Evolutionary conservation across 495 filamentous ascomycete species (phyloP).

Genomic region (Penicillium paxilli): DNA sequence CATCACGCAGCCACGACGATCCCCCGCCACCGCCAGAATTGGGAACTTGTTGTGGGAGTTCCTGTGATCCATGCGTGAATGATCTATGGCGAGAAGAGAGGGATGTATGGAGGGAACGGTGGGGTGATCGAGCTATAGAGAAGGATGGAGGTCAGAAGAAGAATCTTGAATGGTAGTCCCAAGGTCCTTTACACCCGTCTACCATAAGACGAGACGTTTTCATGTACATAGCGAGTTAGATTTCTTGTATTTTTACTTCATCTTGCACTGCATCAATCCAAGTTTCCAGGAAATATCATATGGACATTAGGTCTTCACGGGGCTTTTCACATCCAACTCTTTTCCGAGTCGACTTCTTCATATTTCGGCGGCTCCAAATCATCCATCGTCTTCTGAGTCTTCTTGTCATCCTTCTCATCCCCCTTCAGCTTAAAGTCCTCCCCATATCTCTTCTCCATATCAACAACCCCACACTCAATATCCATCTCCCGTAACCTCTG

Average conservation of each 20-base stretch:
- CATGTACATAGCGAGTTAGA: neutral
- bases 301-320: neutral
- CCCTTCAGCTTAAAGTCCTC: neutral
- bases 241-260: neutral
- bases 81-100: slow-evolving; percentile 43
- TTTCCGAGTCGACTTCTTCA: too few relatives aligned
- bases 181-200: neutral
- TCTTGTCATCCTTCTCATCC: neutral
- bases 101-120: slow-evolving; percentile 40
- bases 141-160: slow-evolving; percentile 18
- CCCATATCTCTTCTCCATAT: neutral
- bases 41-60: slow-evolving; percentile 42
- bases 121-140: slow-evolving; percentile 32
- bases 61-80: slow-evolving; percentile 45
- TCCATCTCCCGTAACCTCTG: neutral
- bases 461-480: neutral
- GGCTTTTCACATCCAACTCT: too few relatives aligned
- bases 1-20: slow-evolving; percentile 31
- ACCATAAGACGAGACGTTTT: neutral
- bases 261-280: neutral
- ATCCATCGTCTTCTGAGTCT: neutral
- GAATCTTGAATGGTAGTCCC: slow-evolving; percentile 22
- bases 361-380: neutral
- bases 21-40: slow-evolving; percentile 39
- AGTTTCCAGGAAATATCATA: neutral